Evolutionary conservation across 73 alveolate genomes (phyloP).

Genomic region (Symbiodinium natans): DNA sequence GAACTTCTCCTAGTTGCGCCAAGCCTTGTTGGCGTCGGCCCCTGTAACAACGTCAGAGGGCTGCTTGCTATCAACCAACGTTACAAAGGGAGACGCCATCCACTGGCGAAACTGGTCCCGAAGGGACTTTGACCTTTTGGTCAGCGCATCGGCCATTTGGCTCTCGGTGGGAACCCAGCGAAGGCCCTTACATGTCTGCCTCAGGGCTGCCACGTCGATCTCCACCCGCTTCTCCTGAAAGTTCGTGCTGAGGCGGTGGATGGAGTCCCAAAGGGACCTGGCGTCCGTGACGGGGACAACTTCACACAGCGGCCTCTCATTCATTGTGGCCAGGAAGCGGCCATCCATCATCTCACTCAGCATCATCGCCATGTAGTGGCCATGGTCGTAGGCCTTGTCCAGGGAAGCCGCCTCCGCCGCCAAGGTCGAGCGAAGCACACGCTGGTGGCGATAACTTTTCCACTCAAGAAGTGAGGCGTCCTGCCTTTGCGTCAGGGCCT

Average conservation of each 20-base stretch:
- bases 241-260: not conserved
- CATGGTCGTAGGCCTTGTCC: not conserved
- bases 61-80: not conserved
- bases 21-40: too few relatives aligned
- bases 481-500: not conserved
- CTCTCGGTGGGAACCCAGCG: constrained; percentile 7
- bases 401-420: constrained; percentile 6
- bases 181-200: not conserved
- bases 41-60: too few relatives aligned
- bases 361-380: not conserved
- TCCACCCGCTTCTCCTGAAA: too few relatives aligned
- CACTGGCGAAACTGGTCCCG: not conserved
- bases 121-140: not conserved
- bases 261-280: constrained; percentile 6
- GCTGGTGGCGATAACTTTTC: not conserved
- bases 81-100: not conserved
- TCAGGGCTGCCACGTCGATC: too few relatives aligned
- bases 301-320: not conserved
- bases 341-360: constrained; percentile 14
- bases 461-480: not conserved
- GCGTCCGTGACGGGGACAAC: constrained; percentile 22
- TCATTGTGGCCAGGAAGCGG: not conserved
- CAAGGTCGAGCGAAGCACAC: not conserved
- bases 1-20: too few relatives aligned
- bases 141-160: constrained; percentile 7